These are phyloP conservation scores for Suhomyces pyralidae DNA, from an alignment of 805 yeast species.

Conservation along the genomic window DNA sequence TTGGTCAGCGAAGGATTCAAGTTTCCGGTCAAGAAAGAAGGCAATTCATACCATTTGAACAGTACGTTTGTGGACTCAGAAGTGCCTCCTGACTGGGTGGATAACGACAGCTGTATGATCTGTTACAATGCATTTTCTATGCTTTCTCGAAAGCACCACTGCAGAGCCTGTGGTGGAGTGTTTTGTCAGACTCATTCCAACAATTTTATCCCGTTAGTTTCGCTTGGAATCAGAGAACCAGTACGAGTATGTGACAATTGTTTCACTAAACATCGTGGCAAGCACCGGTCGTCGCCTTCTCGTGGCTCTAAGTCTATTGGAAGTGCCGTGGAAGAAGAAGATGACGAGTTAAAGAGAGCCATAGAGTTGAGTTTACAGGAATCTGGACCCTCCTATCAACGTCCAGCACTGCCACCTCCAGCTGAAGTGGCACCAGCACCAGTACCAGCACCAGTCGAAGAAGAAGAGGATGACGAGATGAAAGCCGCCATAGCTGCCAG, in stretches of 20 bases:
- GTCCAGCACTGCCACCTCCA: conserved; percentile 12
- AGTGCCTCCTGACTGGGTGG: conserved; percentile 98
- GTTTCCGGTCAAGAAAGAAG: conserved; percentile 52
- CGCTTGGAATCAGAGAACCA: conserved; percentile 80
- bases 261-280: conserved; percentile 52
- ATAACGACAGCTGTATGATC: conserved; percentile 92
- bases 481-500: conserved; percentile 94
- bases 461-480: conserved; percentile 79
- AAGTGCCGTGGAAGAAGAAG: conserved; percentile 46
- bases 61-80: conserved; percentile 70
- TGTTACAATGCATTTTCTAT: conserved; percentile 79
- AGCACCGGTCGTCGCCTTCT: not conserved
- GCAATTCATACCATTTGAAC: conserved; percentile 27
- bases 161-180: conserved; percentile 96
- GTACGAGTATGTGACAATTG: conserved; percentile 95
- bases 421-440: conserved; percentile 10
- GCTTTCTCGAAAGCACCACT: conserved; percentile 90
- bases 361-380: conserved; percentile 76
- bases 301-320: conserved; percentile 7
- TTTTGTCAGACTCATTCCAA: conserved; percentile 85
- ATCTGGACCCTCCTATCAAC: conserved; percentile 16
- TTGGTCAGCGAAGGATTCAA: conserved; percentile 60
- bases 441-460: conserved; percentile 38
- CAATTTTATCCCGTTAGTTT: conserved; percentile 66
- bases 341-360: conserved; percentile 74